Conservation (phyloP, 768 basidiomycete genomes). For the Mycena amicta region DNA sequence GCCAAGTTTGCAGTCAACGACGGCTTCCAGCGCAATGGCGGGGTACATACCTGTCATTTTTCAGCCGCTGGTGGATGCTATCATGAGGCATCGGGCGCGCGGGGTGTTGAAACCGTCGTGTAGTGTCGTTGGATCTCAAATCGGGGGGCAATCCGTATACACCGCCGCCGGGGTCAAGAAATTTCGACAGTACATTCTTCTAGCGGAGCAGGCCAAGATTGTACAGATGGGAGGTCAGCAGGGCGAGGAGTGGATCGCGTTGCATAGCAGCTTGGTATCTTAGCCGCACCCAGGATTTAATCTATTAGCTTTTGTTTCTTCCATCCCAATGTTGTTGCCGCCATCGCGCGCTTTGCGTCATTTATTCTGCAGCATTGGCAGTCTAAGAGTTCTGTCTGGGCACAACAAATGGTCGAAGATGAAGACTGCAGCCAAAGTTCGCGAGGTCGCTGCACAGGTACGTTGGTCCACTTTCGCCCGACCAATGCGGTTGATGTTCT, state of each 20-base stretch:
- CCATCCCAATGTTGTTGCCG: too few species aligned
- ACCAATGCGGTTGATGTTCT: conserved; percentile 51
- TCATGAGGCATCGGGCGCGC: not conserved
- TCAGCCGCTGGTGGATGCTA: not conserved
- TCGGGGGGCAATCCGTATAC: conserved; percentile 27
- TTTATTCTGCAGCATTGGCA: too few species aligned
- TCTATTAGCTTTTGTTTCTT: too few species aligned
- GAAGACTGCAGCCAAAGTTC: conserved; percentile 45
- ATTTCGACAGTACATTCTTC: conserved; percentile 35
- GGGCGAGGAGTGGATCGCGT: conserved; percentile 31
- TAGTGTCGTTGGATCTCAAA: conserved; percentile 9
- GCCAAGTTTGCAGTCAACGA: not conserved
- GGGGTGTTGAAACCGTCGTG: not conserved
- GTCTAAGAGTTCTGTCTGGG: conserved; percentile 3
- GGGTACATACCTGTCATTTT: not conserved
- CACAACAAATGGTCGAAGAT: conserved; percentile 51
- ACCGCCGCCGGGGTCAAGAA: conserved; percentile 31
- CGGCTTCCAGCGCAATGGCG: not conserved
- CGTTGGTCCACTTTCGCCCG: conserved; percentile 38
- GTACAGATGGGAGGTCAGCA: conserved; percentile 32
- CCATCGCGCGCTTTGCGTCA: too few species aligned
- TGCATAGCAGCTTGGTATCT: conserved; percentile 11
- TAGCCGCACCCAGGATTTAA: too few species aligned
- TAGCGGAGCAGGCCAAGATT: conserved; percentile 33
- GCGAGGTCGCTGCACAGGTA: conserved; percentile 42